Base-by-base conservation (phyloP, 371 early-diverging fungal species). In the Encephalitozoon intestinalis region DNA sequence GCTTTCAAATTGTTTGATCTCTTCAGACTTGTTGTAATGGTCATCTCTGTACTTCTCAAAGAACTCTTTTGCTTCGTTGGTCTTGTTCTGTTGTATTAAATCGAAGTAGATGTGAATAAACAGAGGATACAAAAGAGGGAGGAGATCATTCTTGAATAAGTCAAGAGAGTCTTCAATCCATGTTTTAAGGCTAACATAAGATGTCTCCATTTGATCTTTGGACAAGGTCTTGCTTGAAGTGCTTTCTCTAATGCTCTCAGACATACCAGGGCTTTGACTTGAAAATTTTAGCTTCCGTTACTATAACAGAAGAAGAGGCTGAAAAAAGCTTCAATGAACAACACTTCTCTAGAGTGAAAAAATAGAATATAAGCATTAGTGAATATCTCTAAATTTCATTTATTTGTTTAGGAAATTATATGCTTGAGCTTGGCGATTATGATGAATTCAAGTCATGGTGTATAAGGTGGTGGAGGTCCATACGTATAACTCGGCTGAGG, bases 151-250 rank as follows among this genome's bases (percentile, higher is more conserved):
- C 67, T 81, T 83, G 63, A 86, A 86, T 2, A 75, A 76, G 70
- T 96, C 97, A 51, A 97, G 87, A 9, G 94, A 94, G 74, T 90
- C 92, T 71, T 94, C 91, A 40, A 95, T 89, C 96, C 95, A 96
- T 63, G 88, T 87, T 67, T 90, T 85, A 68, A 97, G 87, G 78
- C 87, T 88, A 12, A 84, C 84, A 83, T 94, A 96, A 31, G 79
- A 73, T 12, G 63, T n/a, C 26, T 82, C 83, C 26, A 72, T 58
- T 15, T 58, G 58, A 5, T 37, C 37, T 18, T 58, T 58, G 3
- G 37, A 30, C n/a, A 18, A 34, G 0, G 37, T n/a, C 28, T 58
- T 58, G 1, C 15, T 5, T 5, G 58, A n/a, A 30, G 34, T 34
- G 30, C 58, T 37, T 5, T 58, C 58, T 15, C 37, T 58, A 34